Base-by-base conservation (phyloP, 768 basidiomycete species). In the Mycena chlorophos region DNA sequence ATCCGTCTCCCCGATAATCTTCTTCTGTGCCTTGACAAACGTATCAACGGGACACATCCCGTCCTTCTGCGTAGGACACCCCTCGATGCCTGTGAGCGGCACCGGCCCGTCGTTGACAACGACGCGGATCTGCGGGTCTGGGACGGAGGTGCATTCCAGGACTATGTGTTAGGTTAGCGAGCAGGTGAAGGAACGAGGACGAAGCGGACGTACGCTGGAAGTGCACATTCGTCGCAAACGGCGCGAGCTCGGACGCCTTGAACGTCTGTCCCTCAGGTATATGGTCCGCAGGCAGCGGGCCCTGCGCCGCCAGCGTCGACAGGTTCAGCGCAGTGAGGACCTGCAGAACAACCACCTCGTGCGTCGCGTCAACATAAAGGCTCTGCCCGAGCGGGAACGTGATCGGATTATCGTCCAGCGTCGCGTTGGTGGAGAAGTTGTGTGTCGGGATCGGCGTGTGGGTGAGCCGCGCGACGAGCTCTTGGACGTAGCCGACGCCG, bases 331-430 rank as follows among this genome's bases (percentile, higher is more conserved):
- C 92, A 4, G 92, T 91, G 29, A 96, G 77, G 30, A 92, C 89
- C 63, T 93, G 88, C n/a, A 93, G 72, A 0, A 94, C 84, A 34
- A 94, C 89, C n/a, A 92, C 90, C 63, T 96, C 94, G 54, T 95
- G 94, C 2, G 89, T 91, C 5, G 91, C 91, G 66, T 96, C 94
- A 5, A 93, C 91, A 55, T 94, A 95, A 29, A 95, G 67, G 52
- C 76, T 80, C 51, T 91, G 82, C 23, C 79, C 72, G 1, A 92
- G 76, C 5, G 89, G 89, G 80, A 89, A 91, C 0, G 83, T 88
- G 17, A 78, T 75, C 0, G 77, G 73, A 61, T 80, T 84, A 56
- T 88, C 80, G 58, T 94, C 79, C 51, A 94, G 76, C 0, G 92
- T 93, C 13, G 86, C 75, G 65, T 98, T 98, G 4, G 91, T 94